Percentiles rank a stretch among this genome's conserved stretches.
Conservation (phyloP, 202 grass and related monocot species). For the Musa balbisiana region DNA sequence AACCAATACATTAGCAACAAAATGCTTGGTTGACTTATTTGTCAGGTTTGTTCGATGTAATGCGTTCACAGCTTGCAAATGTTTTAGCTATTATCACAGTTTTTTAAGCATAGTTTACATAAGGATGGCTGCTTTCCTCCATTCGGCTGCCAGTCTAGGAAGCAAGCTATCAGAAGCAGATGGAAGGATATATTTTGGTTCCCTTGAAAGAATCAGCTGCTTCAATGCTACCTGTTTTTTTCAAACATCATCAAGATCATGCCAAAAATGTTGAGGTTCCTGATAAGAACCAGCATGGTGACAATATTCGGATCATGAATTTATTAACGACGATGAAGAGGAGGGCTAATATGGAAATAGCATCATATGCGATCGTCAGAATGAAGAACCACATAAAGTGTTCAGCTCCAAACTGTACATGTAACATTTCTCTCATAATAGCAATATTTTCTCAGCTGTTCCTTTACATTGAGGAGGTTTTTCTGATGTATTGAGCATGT, state of each 20-base stretch:
- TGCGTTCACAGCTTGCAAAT: constrained; percentile 52
- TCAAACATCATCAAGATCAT: constrained; percentile 75
- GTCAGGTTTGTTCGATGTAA: constrained; percentile 57
- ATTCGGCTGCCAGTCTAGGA: constrained; percentile 51
- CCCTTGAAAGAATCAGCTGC: constrained; percentile 56
- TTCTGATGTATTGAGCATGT: background rate
- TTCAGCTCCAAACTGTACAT: constrained; percentile 64
- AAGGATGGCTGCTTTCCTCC: constrained; percentile 54
- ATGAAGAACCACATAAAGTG: constrained; percentile 79
- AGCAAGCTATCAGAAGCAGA: constrained; percentile 48
- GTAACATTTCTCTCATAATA: constrained; percentile 26
- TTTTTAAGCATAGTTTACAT: constrained; percentile 72
- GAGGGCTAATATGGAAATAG: constrained; percentile 93
- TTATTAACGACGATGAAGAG: constrained; percentile 73
- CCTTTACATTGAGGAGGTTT: background rate
- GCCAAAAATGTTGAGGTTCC: constrained; percentile 88
- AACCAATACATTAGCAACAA: constrained; percentile 51
- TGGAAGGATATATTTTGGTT: constrained; percentile 68
- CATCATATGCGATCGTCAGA: constrained; percentile 85
- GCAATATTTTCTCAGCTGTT: background rate
- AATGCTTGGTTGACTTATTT: constrained; percentile 68
- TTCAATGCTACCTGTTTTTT: constrained; percentile 42
- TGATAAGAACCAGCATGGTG: constrained; percentile 52
- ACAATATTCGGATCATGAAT: constrained; percentile 79
- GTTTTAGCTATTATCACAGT: constrained; percentile 43